Evolutionary conservation across 1,284 basidiomycete species (phyloP).

Genomic region (Rhodotorula mucilaginosa): DNA sequence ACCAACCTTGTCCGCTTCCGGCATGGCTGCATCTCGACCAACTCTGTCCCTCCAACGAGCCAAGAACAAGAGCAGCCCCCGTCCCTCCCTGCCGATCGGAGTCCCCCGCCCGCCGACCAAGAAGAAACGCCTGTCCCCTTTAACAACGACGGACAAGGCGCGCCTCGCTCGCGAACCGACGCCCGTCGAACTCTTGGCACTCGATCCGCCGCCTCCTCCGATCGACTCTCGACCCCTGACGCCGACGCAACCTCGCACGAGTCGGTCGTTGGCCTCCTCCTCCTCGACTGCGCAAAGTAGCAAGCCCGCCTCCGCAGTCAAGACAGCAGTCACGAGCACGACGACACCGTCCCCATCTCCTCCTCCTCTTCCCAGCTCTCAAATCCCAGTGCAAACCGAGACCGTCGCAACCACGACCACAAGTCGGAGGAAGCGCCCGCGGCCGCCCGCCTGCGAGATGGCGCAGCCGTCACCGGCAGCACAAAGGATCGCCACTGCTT

Average conservation of each 20-base stretch:
- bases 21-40: neutral
- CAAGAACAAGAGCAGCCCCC: neutral
- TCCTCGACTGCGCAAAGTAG: too few species aligned
- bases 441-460: too few species aligned
- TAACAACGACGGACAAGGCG: too few species aligned
- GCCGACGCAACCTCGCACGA: conserved; percentile 1
- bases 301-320: neutral
- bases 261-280: neutral
- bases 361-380: neutral
- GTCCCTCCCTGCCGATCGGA: neutral
- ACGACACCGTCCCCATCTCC: conserved; percentile 7
- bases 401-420: neutral
- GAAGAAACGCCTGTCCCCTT: neutral
- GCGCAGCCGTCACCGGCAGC: too few species aligned
- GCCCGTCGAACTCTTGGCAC: too few species aligned
- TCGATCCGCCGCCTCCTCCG: too few species aligned
- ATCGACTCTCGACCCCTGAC: neutral
- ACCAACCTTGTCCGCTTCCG: neutral
- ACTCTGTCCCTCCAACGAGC: neutral
- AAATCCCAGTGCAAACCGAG: neutral
- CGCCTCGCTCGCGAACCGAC: neutral
- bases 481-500: too few species aligned
- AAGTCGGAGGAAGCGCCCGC: neutral
- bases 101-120: conserved; percentile 19
- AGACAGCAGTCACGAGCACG: neutral